Conservation (phyloP, 164 flowering plant species). For the Brasenia schreberi region DNA sequence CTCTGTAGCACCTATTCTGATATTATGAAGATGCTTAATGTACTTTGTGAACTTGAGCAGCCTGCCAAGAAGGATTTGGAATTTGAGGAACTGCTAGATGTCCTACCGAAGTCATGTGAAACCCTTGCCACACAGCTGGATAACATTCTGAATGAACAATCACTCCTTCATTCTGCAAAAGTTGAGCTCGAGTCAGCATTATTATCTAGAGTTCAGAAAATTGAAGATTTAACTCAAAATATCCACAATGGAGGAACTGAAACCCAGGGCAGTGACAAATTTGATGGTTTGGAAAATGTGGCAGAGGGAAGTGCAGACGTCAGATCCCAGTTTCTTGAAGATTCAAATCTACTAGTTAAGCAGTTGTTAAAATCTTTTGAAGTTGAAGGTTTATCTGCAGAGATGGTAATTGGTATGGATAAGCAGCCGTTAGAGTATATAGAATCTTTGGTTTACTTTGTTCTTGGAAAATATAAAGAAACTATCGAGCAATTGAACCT, state of each 20-base stretch:
- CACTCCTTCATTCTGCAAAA: slow-evolving; percentile 32
- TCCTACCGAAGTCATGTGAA: slow-evolving; percentile 19
- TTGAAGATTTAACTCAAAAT: slow-evolving; percentile 32
- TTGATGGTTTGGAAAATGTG: background rate
- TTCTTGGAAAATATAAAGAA: slow-evolving; percentile 46
- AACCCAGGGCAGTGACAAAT: background rate
- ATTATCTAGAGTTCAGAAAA: slow-evolving; percentile 20
- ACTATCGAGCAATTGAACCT: slow-evolving; percentile 21
- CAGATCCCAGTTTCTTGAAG: background rate
- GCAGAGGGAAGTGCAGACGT: background rate
- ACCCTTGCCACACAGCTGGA: slow-evolving; percentile 29
- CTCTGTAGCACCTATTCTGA: slow-evolving; percentile 30
- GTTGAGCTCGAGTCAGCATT: slow-evolving; percentile 33
- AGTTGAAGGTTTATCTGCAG: slow-evolving; percentile 17
- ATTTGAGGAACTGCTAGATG: slow-evolving; percentile 22
- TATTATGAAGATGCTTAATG: slow-evolving; percentile 26
- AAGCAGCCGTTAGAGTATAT: slow-evolving; percentile 23
- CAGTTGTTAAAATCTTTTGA: slow-evolving; percentile 39
- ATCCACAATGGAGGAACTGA: slow-evolving; percentile 4
- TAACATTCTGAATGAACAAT: slow-evolving; percentile 29
- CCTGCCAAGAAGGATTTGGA: slow-evolving; percentile 13
- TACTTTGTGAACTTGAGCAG: slow-evolving; percentile 15
- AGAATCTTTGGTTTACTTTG: slow-evolving; percentile 32
- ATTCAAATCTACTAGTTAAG: slow-evolving; percentile 3
- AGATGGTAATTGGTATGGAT: slow-evolving; percentile 14